Base-by-base conservation (phyloP, 768 basidiomycete genomes). In the Boletus patriciae region DNA sequence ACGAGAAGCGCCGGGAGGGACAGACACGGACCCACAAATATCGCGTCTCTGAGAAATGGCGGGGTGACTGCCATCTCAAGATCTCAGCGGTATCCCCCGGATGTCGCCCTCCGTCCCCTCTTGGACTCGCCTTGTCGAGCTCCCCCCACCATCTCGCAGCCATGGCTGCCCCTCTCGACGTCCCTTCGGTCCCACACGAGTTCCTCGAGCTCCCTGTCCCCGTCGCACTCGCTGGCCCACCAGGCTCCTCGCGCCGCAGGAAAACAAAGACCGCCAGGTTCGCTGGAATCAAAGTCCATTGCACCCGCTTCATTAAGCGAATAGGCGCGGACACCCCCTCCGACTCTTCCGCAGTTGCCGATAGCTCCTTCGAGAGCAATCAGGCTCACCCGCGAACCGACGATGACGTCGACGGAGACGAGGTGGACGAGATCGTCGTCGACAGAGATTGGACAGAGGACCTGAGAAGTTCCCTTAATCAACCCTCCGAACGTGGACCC, bases 361-460 rank as follows among this genome's bases (percentile, higher is more conserved):
- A 82, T 46, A 82, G 78, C 58, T 73, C 74, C 23, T 66, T 67
- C 3, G 81, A 79, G 62, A 72, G 71, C 54, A 76, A 66, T 38
- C 76, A 70, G 34, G 46, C 62, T 13, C 73, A 60, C n/a, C 60
- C 44, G 8, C 57, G 66, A 34, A 65, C 69, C 18, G 76, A 76
- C 29, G 68, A 65, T 15, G 75, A 69, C 36, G 21, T 40, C 29
- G 61, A 72, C 10, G 73, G 65, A 7, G 77, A 76, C 31, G 73
- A 77, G 50, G 83, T 90, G 9, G 82, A 92, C 69, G 82, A 88
- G 73, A 82, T 90, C 21, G 83, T 92, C 23, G 89, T 92, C 16
- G 89, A 92, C 69, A 80, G 88, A 46, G 73, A 78, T 33, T 88
- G 86, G 87, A 74, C 79, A 3, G 83, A 84, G 53, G 83, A 83